Percentiles rank a stretch among this genome's conserved stretches.
These are phyloP conservation scores for Suillus lakei DNA, from an alignment of 768 basidiomycete species.

Conservation along the genomic window DNA sequence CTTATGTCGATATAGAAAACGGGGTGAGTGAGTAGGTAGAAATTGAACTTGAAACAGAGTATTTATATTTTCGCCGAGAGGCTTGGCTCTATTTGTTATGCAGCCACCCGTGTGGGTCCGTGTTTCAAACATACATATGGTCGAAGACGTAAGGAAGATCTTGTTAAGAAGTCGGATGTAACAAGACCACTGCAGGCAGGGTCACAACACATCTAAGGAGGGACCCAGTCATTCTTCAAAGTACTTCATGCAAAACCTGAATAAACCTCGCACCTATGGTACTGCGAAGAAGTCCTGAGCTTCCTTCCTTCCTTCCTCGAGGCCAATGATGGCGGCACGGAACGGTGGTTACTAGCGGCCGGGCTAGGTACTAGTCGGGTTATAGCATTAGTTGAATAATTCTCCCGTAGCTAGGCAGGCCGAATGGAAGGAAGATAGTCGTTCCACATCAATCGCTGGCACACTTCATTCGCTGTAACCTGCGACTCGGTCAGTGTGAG, in stretches of 20 bases:
- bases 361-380: neutral
- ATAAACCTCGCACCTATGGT: neutral
- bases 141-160: constrained; percentile 3
- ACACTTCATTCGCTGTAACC: neutral
- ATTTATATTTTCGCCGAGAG: constrained; percentile 23
- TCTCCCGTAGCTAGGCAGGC: constrained; percentile 21
- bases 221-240: neutral
- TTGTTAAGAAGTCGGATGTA: neutral
- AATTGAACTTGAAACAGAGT: neutral
- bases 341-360: neutral
- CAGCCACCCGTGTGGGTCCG: neutral
- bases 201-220: neutral
- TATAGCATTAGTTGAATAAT: neutral
- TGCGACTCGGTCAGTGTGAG: neutral
- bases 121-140: neutral
- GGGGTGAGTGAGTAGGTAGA: neutral
- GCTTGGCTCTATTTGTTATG: constrained; percentile 29
- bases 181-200: constrained; percentile 1
- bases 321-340: neutral
- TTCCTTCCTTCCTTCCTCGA: neutral
- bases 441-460: constrained; percentile 31
- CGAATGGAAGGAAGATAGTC: constrained; percentile 60
- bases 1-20: neutral
- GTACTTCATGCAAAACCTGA: neutral
- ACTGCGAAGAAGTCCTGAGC: neutral